Evolutionary conservation across 192 early-diverging fungal species (phyloP), one percentile per base, ranked within the genome.

Genomic region (Rhizophagus clarus): DNA sequence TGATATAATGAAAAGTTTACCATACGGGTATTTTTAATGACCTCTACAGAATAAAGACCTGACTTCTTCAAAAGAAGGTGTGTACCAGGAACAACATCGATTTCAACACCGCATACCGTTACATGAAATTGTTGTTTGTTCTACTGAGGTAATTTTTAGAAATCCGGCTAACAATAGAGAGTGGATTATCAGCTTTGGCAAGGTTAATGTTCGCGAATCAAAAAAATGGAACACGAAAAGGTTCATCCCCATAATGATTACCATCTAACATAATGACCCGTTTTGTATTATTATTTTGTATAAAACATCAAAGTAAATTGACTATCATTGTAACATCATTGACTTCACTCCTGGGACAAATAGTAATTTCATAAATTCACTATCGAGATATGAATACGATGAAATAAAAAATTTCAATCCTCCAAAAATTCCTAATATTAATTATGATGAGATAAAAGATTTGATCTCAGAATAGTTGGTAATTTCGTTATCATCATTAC

Each of bases 271-370:
- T n/a, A n/a, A n/a, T n/a, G n/a, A n/a, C n/a, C n/a, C 37, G 66
- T 68, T 68, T 37, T 0, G 10, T 4, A 22, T 34, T 37, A 17
- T 68, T 68, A 37, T 68, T 68, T 68, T n/a, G n/a, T n/a, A 37
- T 31, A 68, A 68, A 68, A 12, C 17, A 32, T 68, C 31, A 68
- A 34, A 68, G 31, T 32, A 37, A 51, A 68, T 68, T 68, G 20
- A 68, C 34, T 68, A 68, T 68, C 32, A 68, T 68, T 68, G 37
- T 68, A 17, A 68, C 3, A 68, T 34, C 17, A 68, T 68, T 68
- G 17, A 34, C 32, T 15, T 68, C 66, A 68, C 31, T 1, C 12
- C 66, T 3, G 15, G 31, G 37, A 22, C 49, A 22, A 68, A 68
- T 68, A 32, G 66, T 68, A 32, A 68, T 68, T 68, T 68, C n/a